These are phyloP conservation scores for Trichoderma sp. DNA, from an alignment of 2,329 filamentous ascomycete genomes.

Conservation along the genomic window DNA sequence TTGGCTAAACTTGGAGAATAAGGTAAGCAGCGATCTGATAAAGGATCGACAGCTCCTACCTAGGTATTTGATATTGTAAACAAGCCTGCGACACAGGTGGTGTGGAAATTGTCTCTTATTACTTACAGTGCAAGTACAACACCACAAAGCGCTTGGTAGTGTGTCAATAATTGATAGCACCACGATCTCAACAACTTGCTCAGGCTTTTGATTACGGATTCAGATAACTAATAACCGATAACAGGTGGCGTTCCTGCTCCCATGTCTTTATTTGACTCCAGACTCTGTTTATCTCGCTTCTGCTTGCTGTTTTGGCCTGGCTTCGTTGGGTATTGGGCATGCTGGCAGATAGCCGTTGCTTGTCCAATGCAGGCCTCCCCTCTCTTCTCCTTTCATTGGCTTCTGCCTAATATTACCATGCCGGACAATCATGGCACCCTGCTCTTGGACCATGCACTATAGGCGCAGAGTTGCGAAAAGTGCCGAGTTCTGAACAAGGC, in stretches of 20 bases:
- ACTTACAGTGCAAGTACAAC: neutral
- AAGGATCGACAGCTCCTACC: neutral
- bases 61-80: neutral
- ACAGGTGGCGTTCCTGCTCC: neutral
- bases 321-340: neutral
- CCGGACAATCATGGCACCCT: neutral
- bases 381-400: constrained; percentile 14
- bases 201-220: neutral
- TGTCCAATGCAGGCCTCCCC: neutral
- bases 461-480: neutral
- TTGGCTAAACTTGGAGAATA: neutral
- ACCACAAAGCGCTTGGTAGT: neutral
- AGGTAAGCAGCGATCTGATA: neutral
- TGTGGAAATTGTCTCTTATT: neutral
- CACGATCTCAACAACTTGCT: neutral
- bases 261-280: neutral
- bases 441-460: neutral
- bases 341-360: neutral
- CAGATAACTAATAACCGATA: neutral
- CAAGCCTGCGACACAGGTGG: too few species aligned
- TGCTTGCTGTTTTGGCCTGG: neutral
- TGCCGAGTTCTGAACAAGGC: constrained; percentile 10
- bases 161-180: neutral
- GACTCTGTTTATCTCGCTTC: neutral
- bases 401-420: neutral